These are phyloP conservation scores for Penicillium turbatum DNA, from an alignment of 495 filamentous ascomycete species.

Conservation along the genomic window DNA sequence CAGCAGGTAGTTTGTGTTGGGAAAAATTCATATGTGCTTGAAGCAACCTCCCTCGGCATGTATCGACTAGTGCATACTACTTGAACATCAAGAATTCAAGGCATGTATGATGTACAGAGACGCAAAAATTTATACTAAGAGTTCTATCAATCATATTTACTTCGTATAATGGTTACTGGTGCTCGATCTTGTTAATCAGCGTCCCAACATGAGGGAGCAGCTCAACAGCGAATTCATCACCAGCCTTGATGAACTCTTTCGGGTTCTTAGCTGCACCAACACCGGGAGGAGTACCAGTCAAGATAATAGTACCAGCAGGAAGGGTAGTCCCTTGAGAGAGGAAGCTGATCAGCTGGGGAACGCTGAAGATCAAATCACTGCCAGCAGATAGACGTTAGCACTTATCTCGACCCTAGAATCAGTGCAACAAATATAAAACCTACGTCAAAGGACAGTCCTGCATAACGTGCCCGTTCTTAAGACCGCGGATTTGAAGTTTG, in stretches of 20 bases:
- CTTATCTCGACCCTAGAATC: background rate
- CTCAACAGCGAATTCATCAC: slow-evolving; percentile 58
- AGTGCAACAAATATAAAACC: slow-evolving; percentile 9
- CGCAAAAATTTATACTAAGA: too few species aligned
- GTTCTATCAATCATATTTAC: background rate
- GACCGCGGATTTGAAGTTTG: slow-evolving; percentile 57
- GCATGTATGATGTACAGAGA: too few species aligned
- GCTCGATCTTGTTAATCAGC: slow-evolving; percentile 37
- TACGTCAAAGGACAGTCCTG: slow-evolving; percentile 59
- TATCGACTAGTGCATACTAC: too few species aligned
- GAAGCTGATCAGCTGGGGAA: slow-evolving; percentile 68
- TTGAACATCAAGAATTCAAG: too few species aligned
- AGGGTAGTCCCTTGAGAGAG: slow-evolving; percentile 74
- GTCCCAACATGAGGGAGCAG: slow-evolving; percentile 44
- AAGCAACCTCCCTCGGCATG: too few species aligned
- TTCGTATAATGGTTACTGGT: slow-evolving; percentile 20
- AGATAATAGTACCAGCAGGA: slow-evolving; percentile 73
- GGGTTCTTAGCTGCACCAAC: slow-evolving; percentile 53
- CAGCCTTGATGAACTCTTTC: slow-evolving; percentile 52
- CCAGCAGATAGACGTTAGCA: background rate
- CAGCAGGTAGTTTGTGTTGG: too few species aligned
- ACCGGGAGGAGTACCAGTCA: slow-evolving; percentile 70
- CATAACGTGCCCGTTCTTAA: slow-evolving; percentile 63
- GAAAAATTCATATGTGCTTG: too few species aligned
- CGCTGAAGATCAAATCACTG: slow-evolving; percentile 73